A percentile compares a stretch with the other conserved stretches of the same genome.
These are phyloP conservation scores for Xylaria acuta DNA, from an alignment of 495 filamentous ascomycete species.

Conservation along the genomic window DNA sequence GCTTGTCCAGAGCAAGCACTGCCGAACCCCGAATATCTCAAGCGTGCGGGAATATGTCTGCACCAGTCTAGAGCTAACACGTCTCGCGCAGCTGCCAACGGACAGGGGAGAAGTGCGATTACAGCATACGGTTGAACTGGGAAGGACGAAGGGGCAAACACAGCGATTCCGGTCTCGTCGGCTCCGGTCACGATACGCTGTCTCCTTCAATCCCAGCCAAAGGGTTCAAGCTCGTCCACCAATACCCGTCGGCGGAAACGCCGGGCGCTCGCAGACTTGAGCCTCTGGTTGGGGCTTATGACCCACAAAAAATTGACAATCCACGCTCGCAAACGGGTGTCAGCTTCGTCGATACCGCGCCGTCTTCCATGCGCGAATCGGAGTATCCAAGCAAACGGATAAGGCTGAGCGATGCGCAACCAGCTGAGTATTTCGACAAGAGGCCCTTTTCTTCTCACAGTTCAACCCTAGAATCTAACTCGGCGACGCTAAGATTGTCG, in stretches of 20 bases:
- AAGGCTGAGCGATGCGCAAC: conserved; percentile 33
- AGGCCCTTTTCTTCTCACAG: conserved; percentile 42
- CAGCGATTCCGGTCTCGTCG: conserved; percentile 40
- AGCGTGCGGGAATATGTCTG: neutral
- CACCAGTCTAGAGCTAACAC: conserved; percentile 28
- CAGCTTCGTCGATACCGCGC: conserved; percentile 29
- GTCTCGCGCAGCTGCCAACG: conserved; percentile 62
- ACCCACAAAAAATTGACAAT: conserved; percentile 29
- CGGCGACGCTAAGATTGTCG: conserved; percentile 36
- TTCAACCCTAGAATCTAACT: conserved; percentile 37
- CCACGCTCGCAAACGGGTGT: conserved; percentile 27
- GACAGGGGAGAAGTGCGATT: conserved; percentile 81
- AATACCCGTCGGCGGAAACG: conserved; percentile 46
- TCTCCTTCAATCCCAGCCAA: conserved; percentile 50
- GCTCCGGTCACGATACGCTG: conserved; percentile 45
- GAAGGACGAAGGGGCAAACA: conserved; percentile 68
- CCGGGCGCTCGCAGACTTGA: conserved; percentile 46
- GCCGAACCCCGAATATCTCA: neutral
- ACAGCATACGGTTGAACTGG: conserved; percentile 86
- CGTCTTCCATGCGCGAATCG: conserved; percentile 27
- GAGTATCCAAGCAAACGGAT: conserved; percentile 36
- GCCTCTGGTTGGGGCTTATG: conserved; percentile 34
- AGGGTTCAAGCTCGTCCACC: conserved; percentile 52
- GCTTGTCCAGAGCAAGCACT: conserved; percentile 3
- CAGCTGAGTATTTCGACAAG: conserved; percentile 31